Base-by-base conservation (phyloP, 2,329 filamentous ascomycete genomes). In the Fusarium brachygibbosum region DNA sequence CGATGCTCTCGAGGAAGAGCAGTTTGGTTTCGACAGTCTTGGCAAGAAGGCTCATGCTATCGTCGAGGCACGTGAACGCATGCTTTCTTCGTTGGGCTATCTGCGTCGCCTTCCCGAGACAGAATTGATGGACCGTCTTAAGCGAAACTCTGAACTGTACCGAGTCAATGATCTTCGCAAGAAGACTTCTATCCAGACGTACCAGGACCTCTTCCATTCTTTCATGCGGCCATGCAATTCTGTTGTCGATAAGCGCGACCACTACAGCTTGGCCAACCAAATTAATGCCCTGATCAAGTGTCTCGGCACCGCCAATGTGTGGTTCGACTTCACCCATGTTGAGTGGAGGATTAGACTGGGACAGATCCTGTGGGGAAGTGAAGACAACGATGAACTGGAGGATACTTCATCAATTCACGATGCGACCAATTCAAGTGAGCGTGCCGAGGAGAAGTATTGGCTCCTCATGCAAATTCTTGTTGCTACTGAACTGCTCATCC, bases 301-400 rank as follows among this genome's bases (percentile, higher is more conserved):
- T 12, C 83, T 93, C 44, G 87, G 86, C 1, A 81, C 87, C 10
- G 84, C 88, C 55, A 90, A 90, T 58, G 86, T 92, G 45, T 93
- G 91, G 91, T 85, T 91, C 52, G 90, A 93, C 77, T 91, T 93
- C 69, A 91, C 90, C 21, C 84, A 89, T 32, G 88, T 93, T 9
- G 91, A 93, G 75, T 93, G 90, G 90, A 86, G 91, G 37, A 90
- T 93, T 60, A 84, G 90, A 14, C 82, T 93, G 2, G 91, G 91
- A 9, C 91, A 93, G 77, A 84, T 93, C 41, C 79, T 93, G 3
- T 93, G 91, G 90, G 89, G 86, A 17, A 80, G 82, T 17, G 79
- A 82, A 8, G 75, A 83, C 28, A 85, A 86, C 41, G 86, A 87
- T 67, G 82, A 84, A 46, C 69, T 85, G n/a, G 83, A 84, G 42